Base-by-base conservation (phyloP, 176 grass and related monocot genomes). In the Phoenix roebelenii region DNA sequence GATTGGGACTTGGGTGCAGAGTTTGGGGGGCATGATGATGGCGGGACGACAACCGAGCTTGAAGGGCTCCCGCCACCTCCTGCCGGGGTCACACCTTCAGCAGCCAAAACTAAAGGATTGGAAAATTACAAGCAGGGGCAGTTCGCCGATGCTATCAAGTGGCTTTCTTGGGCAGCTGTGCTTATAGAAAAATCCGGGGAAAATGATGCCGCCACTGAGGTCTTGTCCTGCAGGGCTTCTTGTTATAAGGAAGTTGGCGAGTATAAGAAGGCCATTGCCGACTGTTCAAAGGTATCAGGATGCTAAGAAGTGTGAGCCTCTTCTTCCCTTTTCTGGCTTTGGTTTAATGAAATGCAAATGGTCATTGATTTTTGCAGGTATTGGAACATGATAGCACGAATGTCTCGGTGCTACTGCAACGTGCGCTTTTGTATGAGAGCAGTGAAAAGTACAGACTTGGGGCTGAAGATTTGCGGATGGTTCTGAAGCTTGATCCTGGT, bases 251-350 rank as follows among this genome's bases (percentile, higher is more conserved):
- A 98, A 71, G 93, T 89, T 55, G 93, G 93, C 7, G 93, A 98
- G 77, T 98, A 98, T 81, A 98, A 98, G 88, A 98, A 98, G 88
- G 93, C 93, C 17, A 90, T 98, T n/a, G 88, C 93, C 5, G 93
- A 98, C 66, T 98, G 93, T 70, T 85, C 93, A 0, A 98, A 92
- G 93, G 93, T 92, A 65, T 66, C 16, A 18, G 19, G 19, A 18
- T 18, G 12, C 54, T 17, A 59, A 57, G 51, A 49, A 3, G 52
- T 66, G 53, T 52, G 25, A 5, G 20, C 50, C 54, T 57, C 14
- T 61, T 63, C 15, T 54, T 23, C 9, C 6, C 18, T 15, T 17
- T 20, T 55, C 39, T 22, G 20, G 35, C 12, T 23, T 50, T 58
- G 28, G 16, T 70, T 22, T 65, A 22, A 66, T 35, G 23, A 55